Conservation (phyloP, 371 early-diverging fungal species). For the Mortierella sp. region DNA sequence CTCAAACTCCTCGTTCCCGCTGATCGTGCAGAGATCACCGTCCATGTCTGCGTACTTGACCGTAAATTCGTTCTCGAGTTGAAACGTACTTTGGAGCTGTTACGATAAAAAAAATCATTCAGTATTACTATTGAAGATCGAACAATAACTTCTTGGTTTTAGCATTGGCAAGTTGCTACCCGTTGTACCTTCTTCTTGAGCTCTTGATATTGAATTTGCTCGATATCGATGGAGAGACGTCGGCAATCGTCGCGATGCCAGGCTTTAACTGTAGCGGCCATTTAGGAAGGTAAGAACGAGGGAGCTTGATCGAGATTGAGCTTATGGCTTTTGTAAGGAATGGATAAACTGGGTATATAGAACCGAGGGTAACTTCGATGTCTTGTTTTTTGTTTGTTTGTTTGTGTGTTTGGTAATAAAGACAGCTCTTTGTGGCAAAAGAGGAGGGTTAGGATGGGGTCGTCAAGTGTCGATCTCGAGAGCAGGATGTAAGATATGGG, state of each 20-base stretch:
- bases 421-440: background rate
- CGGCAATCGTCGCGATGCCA: conserved; percentile 51
- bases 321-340: background rate
- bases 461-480: background rate
- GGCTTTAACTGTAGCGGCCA: conserved; percentile 50
- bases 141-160: background rate
- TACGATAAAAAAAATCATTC: background rate
- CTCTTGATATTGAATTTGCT: conserved; percentile 48
- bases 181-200: conserved; percentile 41
- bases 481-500: background rate
- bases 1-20: conserved; percentile 41
- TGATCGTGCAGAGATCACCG: conserved; percentile 52
- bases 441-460: background rate
- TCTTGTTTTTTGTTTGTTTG: no score
- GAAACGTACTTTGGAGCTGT: conserved; percentile 47
- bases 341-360: no score
- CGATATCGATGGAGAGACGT: conserved; percentile 51
- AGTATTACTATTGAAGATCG: background rate
- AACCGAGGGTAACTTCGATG: background rate
- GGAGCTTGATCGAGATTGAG: background rate
- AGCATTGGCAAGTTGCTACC: background rate
- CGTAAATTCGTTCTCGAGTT: conserved; percentile 49
- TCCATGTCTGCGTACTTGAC: conserved; percentile 53
- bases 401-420: background rate
- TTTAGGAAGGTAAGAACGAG: conserved; percentile 6